Evolutionary conservation across 129 eudicot genomes (phyloP), one percentile per base, ranked within the genome.

Genomic region (Flaveria brownii): DNA sequence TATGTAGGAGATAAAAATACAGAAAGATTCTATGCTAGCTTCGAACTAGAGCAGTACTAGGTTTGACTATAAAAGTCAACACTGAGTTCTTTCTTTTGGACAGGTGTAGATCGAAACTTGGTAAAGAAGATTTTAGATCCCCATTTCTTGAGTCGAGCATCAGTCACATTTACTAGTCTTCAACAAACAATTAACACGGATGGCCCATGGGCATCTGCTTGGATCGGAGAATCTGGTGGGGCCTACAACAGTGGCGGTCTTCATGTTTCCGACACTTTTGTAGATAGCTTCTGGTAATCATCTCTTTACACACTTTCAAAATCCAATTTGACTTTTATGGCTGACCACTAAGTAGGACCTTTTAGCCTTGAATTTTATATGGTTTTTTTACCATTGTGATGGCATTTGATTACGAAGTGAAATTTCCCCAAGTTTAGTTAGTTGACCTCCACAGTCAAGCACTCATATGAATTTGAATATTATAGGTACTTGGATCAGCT

Each of bases 221-320:
- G 99, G 99, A 89, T 95, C 13, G 96, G 99, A 49, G 99, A 95
- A 80, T 84, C 99, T 55, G 99, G 99, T 12, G 99, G 99, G 50
- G 96, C 96, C 72, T 95, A 63, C 81, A 95, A 95, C 86, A 95
- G 88, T 60, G 99, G 99, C 9, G 99, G 94, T 36, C 82, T 33
- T 55, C 81, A 77, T 73, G 88, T 91, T 64, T 95, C 99, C 20
- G 84, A 95, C 78, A 78, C 96, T 36, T 95, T 95, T 18, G 82
- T 91, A 16, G 66, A 95, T 80, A 86, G 99, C 87, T 95, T 95
- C 79, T 95, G 99, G 99, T 93, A 88, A 92, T 76, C 55, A 60
- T 69, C 71, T 81, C 74, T 70, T 30, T 41, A 55, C 62, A 57
- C 81, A 68, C 57, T 16, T n/a, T 69, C 64, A 30, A 33, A 8